A percentile compares a stretch with the other conserved stretches of the same genome.
phyloP scores from a whole-genome alignment of 371 early-diverging fungal species.

The Mucor indicus region DNA sequence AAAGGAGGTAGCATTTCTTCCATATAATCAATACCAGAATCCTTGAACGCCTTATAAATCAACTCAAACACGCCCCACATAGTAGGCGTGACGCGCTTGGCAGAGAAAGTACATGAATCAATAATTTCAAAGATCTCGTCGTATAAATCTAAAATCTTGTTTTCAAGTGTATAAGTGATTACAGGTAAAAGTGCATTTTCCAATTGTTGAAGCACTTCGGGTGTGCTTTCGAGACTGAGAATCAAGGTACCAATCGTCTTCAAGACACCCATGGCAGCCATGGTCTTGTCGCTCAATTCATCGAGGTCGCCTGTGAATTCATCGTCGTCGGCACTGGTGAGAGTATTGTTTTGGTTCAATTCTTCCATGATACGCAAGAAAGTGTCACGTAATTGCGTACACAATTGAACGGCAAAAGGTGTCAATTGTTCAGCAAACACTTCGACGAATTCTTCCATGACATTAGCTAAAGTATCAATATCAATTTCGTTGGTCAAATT shows the following conservation, averaged over 20 bases:
- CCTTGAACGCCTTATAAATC: slow-evolving; percentile 73
- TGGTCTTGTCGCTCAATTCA: slow-evolving; percentile 78
- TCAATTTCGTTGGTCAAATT: slow-evolving; percentile 87
- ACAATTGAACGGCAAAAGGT: slow-evolving; percentile 90
- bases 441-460: slow-evolving; percentile 88
- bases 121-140: slow-evolving; percentile 87
- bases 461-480: slow-evolving; percentile 79
- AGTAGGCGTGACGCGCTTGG: slow-evolving; percentile 75
- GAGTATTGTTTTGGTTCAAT: slow-evolving; percentile 38
- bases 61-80: slow-evolving; percentile 84
- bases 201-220: slow-evolving; percentile 60
- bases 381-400: slow-evolving; percentile 77
- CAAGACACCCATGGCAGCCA: slow-evolving; percentile 88
- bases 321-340: slow-evolving; percentile 36
- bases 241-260: slow-evolving; percentile 87
- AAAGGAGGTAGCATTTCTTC: slow-evolving; percentile 83
- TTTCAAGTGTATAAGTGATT: slow-evolving; percentile 70
- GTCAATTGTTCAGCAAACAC: slow-evolving; percentile 86
- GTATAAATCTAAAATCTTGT: slow-evolving; percentile 72
- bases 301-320: slow-evolving; percentile 46
- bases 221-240: slow-evolving; percentile 66
- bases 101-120: slow-evolving; percentile 78
- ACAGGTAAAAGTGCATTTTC: slow-evolving; percentile 75
- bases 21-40: slow-evolving; percentile 76
- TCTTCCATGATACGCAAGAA: slow-evolving; percentile 81